Base-by-base conservation (phyloP, 768 basidiomycete species). In the Agrocybe pediades region DNA sequence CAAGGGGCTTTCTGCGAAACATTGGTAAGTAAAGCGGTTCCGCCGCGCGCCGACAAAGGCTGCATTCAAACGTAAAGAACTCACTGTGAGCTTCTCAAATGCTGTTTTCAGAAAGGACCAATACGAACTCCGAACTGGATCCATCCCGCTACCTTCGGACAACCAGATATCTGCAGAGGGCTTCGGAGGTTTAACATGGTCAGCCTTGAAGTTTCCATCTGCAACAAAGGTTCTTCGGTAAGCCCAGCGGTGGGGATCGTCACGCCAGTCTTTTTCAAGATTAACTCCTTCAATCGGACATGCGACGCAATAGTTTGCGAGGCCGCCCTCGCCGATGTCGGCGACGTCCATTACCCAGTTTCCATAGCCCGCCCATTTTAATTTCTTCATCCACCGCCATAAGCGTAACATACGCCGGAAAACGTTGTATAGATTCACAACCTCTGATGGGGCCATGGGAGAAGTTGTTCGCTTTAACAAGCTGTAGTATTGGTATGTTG, bases 131-230 rank as follows among this genome's bases (percentile, higher is more conserved):
- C 26, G 41, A 0, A 30, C 40, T 3, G 63, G 54, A 4, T 46
- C 44, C 58, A 65, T 62, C 13, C 64, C 57, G 15, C 41, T 43
- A 3, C 61, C 61, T 15, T 64, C 51, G 1, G 52, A 55, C 6
- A 62, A 41, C 59, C 56, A 60, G 2, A 63, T 27, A 44, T 65
- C 62, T 9, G 44, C 23, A 7, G 56, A 50, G 2, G 49, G 17
- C 5, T 41, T 58, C 6, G 54, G 44, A 1, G 49, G 11, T n/a
- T 36, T 39, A 9, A 62, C 49, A 24, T 64, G 62, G 30, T 62
- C 53, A 0, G 65, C 63, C 21, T 53, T 61, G 57, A 62, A 67
- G 29, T 64, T 63, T 1, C 62, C 60, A 53, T 65, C 64, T 2
- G 55, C 49, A 2, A 49, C 51, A 19, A 57, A 21, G 3, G 41